Conservation (phyloP, 2,329 filamentous ascomycete species). For the Ophiostoma ulmi region DNA sequence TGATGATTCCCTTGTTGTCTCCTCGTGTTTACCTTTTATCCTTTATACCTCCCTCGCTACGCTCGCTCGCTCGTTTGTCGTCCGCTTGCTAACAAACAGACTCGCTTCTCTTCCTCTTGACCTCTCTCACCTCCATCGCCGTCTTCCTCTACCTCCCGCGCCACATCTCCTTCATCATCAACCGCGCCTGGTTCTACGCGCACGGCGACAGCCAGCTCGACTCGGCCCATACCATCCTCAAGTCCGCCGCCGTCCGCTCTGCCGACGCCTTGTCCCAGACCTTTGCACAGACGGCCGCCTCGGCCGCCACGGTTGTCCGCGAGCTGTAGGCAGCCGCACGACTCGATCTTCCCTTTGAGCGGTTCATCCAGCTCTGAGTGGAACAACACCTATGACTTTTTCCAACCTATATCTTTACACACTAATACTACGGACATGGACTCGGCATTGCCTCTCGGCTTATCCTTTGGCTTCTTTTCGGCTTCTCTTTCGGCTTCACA, state of each 20-base stretch:
- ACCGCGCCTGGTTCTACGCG: constrained; percentile 91
- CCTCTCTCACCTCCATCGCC: constrained; percentile 80
- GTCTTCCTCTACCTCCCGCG: constrained; percentile 89
- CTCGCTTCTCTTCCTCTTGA: constrained; percentile 84
- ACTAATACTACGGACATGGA: too few relatives aligned
- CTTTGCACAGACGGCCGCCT: neutral
- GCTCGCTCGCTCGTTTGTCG: neutral
- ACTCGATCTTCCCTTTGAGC: constrained; percentile 6
- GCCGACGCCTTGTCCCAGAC: constrained; percentile 32
- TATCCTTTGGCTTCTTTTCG: too few relatives aligned
- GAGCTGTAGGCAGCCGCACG: constrained; percentile 36
- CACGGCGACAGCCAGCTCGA: constrained; percentile 62
- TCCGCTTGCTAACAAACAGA: constrained; percentile 48
- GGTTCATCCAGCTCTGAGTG: neutral
- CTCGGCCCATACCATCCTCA: constrained; percentile 41
- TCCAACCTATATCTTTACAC: neutral
- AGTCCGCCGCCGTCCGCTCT: constrained; percentile 31
- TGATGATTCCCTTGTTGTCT: neutral
- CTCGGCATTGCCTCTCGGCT: too few relatives aligned
- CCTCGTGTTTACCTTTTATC: neutral
- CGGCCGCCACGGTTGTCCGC: constrained; percentile 31
- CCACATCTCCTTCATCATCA: constrained; percentile 75
- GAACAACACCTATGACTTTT: neutral
- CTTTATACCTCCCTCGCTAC: neutral
- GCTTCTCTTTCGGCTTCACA: neutral